These are phyloP conservation scores for Caryopteris hybrid DNA, from an alignment of 305 asterid species.

Conservation along the genomic window DNA sequence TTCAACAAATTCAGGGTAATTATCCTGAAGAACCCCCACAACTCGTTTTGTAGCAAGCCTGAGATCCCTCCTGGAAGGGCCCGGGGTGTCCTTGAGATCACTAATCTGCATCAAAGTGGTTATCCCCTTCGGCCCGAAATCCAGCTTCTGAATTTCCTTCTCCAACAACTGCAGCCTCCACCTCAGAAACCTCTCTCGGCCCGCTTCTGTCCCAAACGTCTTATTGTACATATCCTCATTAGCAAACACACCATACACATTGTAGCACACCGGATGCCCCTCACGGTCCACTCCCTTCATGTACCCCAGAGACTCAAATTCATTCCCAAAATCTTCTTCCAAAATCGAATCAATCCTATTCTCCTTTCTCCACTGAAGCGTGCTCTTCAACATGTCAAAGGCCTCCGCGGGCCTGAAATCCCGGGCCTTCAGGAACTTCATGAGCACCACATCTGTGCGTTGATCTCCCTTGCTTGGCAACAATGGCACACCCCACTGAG, in stretches of 20 bases:
- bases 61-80: conserved; percentile 38
- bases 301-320: conserved; percentile 37
- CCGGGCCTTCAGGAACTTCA: conserved; percentile 54
- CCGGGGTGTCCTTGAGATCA: conserved; percentile 44
- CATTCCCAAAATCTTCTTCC: conserved; percentile 52
- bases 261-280: conserved; percentile 74
- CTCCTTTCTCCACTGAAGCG: conserved; percentile 51
- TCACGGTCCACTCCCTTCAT: conserved; percentile 49
- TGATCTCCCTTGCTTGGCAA: conserved; percentile 50
- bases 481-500: conserved; percentile 64
- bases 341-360: conserved; percentile 41
- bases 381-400: conserved; percentile 44
- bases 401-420: conserved; percentile 55
- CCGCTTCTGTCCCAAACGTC: conserved; percentile 46
- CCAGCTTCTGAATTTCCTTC: conserved; percentile 36
- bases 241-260: conserved; percentile 60
- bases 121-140: conserved; percentile 32
- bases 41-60: conserved; percentile 34
- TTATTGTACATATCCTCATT: conserved; percentile 42
- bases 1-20: conserved; percentile 47
- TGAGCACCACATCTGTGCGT: conserved; percentile 42
- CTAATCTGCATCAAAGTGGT: conserved; percentile 36
- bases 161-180: conserved; percentile 54
- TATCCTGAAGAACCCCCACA: conserved; percentile 39
- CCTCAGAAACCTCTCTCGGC: conserved; percentile 41